A percentile compares a stretch with the other conserved stretches of the same genome.
These are phyloP conservation scores for Actinomucor elegans DNA, from an alignment of 371 early-diverging fungal genomes.

Conservation along the genomic window DNA sequence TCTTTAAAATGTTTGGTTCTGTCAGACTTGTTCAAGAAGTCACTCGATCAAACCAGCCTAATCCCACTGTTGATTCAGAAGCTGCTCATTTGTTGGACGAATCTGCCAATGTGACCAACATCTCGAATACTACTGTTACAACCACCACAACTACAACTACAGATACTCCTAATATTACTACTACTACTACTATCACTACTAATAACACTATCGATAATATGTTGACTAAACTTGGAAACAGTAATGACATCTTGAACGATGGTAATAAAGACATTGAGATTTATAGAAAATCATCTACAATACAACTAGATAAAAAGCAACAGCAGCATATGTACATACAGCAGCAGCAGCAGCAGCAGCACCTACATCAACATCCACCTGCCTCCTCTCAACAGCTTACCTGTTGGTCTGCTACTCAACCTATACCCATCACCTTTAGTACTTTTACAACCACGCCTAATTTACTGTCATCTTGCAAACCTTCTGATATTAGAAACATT, in stretches of 20 bases:
- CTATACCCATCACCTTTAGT: constrained; percentile 12
- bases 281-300: too few species aligned
- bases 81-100: too few species aligned
- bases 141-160: background rate
- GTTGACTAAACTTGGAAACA: too few species aligned
- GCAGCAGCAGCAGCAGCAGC: constrained; percentile 27
- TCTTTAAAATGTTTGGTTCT: constrained; percentile 47
- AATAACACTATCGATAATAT: too few species aligned
- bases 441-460: constrained; percentile 30
- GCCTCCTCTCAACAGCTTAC: constrained; percentile 17
- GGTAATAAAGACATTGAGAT: too few species aligned
- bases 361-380: constrained; percentile 11
- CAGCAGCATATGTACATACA: background rate
- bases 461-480: background rate
- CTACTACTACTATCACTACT: too few species aligned
- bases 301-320: background rate
- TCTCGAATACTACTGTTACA: too few species aligned
- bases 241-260: too few species aligned
- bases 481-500: background rate
- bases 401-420: constrained; percentile 4
- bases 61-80: constrained; percentile 1
- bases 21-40: constrained; percentile 53
- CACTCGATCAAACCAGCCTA: constrained; percentile 29
- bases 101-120: background rate
- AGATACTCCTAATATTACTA: background rate